phyloP scores from a whole-genome alignment of 2,329 filamentous ascomycete genomes.

The Aspergillus ruber region DNA sequence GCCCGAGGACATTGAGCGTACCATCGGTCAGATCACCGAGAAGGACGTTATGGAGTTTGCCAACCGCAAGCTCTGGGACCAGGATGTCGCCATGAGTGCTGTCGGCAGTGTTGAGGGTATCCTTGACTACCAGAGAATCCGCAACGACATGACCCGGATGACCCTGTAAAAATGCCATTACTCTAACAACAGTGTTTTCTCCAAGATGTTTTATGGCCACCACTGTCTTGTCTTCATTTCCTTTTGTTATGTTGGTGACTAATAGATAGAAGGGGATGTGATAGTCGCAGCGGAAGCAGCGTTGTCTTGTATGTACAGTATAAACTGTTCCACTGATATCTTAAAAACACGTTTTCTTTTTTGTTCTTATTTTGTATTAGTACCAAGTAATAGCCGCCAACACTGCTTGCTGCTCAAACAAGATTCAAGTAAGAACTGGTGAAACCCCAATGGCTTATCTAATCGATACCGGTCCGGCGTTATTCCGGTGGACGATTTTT shows the following conservation, averaged over 20 bases:
- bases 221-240: slow-evolving; percentile 6
- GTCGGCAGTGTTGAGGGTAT: slow-evolving; percentile 87
- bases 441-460: not conserved
- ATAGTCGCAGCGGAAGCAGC: slow-evolving; percentile 16
- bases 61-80: slow-evolving; percentile 92
- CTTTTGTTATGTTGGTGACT: slow-evolving; percentile 16
- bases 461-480: not conserved
- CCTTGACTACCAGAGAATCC: slow-evolving; percentile 47
- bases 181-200: slow-evolving; percentile 9
- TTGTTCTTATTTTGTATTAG: not conserved
- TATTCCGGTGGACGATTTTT: slow-evolving; percentile 1
- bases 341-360: slow-evolving; percentile 22
- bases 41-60: slow-evolving; percentile 98
- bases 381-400: not conserved
- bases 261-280: slow-evolving; percentile 22
- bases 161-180: slow-evolving; percentile 26
- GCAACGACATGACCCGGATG: slow-evolving; percentile 84
- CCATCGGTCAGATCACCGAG: slow-evolving; percentile 80
- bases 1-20: slow-evolving; percentile 89
- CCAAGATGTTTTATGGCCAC: slow-evolving; percentile 11
- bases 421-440: not conserved
- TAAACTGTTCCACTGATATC: slow-evolving; percentile 26
- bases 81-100: slow-evolving; percentile 88
- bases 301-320: slow-evolving; percentile 24
- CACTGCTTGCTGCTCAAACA: not conserved